Evolutionary conservation across 495 filamentous ascomycete genomes (phyloP), one percentile per base, ranked within the genome.

Genomic region (Parathielavia hyrcaniae): DNA sequence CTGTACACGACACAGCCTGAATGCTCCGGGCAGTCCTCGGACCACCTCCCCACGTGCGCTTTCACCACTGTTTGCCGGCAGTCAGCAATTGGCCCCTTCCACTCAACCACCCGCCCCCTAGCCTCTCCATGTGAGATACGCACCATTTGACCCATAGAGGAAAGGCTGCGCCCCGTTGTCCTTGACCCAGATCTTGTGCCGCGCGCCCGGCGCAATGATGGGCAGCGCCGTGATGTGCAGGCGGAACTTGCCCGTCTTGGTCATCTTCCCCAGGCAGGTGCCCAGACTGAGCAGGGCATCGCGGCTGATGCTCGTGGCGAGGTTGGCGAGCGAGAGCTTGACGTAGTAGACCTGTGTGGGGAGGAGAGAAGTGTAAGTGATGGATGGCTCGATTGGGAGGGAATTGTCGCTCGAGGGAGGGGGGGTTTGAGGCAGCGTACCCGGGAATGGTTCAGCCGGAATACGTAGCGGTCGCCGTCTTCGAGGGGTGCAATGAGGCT

Each of bases 171-270:
- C 90, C 47, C 95, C 93, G 74, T 99, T 99, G 22, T 83, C 73
- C 73, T 95, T 95, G 57, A 99, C 84, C 89, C 89, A 97, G 53
- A 96, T 81, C 80, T 96, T 96, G 71, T 93, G 90, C 35, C 95
- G 78, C 22, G 93, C 91, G 72, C 95, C 87, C 40, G 87, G 82
- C 19, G 91, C 87, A 58, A 99, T 84, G 53, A 96, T 81, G 60
- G 89, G 86, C 53, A 97, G 80, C 5, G 88, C 86, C 1, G 89
- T 92, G 67, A 93, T 85, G 69, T 90, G 87, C 44, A 93, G 73
- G 30, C 88, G 75, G 70, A 95, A 96, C 69, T 96, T 96, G 26
- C 89, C 86, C 5, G 88, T 86, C 80, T 97, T 96, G 47, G 90
- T 95, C 75, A 96, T 90, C 70, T 91, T 93, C 50, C 84, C 79